These are phyloP conservation scores for Aquanectria penicillioides DNA, from an alignment of 2,329 filamentous ascomycete genomes.

Conservation along the genomic window DNA sequence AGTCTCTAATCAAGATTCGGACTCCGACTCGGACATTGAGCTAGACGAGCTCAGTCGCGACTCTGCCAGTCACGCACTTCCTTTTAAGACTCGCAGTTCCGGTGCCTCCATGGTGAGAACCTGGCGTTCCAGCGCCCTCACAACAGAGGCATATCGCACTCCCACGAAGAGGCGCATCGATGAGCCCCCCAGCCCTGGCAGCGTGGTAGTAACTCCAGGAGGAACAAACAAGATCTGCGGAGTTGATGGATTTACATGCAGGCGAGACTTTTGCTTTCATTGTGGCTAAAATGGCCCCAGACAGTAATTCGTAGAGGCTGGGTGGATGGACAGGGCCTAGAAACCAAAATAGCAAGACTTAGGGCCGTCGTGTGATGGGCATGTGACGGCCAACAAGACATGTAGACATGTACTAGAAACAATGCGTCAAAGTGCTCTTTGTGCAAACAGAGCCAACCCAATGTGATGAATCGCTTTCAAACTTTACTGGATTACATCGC, in stretches of 20 bases:
- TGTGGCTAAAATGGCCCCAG: constrained; percentile 51
- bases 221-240: constrained; percentile 64
- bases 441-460: too few relatives aligned
- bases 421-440: too few relatives aligned
- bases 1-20: constrained; percentile 53
- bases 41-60: constrained; percentile 45
- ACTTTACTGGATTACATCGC: constrained; percentile 38
- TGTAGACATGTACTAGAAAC: too few relatives aligned
- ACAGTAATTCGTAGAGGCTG: neutral
- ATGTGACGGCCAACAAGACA: too few relatives aligned
- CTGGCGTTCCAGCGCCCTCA: constrained; percentile 43
- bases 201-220: constrained; percentile 56
- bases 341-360: neutral
- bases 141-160: constrained; percentile 42
- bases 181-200: constrained; percentile 34
- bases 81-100: constrained; percentile 24
- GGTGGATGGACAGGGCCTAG: too few relatives aligned
- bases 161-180: constrained; percentile 36
- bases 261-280: constrained; percentile 68
- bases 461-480: constrained; percentile 25
- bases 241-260: constrained; percentile 64
- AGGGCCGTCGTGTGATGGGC: neutral
- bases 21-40: constrained; percentile 52
- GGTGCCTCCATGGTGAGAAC: constrained; percentile 36
- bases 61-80: constrained; percentile 19